Conservation (phyloP, 495 filamentous ascomycete genomes). For the Trichoderma parareesei region DNA sequence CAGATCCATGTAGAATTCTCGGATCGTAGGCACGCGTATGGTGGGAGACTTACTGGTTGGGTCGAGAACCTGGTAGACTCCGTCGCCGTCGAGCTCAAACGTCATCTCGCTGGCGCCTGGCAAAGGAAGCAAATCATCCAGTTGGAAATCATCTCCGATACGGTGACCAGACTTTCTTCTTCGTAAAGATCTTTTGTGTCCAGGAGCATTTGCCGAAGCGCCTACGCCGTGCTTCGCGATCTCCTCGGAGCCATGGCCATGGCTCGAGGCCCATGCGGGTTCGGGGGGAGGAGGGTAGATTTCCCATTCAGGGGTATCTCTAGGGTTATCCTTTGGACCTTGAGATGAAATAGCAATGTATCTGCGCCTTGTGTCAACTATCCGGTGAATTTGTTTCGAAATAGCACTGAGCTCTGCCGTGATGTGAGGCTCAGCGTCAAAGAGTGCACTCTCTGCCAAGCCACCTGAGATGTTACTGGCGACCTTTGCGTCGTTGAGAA, state of each 20-base stretch:
- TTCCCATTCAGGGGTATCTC: constrained; percentile 72
- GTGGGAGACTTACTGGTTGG: constrained; percentile 52
- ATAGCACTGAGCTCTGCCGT: constrained; percentile 75
- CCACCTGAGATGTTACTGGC: background rate
- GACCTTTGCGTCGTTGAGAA: constrained; percentile 12
- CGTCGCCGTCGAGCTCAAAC: constrained; percentile 70
- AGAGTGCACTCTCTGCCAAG: background rate
- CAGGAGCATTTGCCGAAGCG: background rate
- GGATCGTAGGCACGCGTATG: constrained; percentile 75
- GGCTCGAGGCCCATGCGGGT: background rate
- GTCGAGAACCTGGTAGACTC: constrained; percentile 89
- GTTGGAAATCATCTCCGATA: constrained; percentile 70
- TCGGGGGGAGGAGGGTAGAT: constrained; percentile 63
- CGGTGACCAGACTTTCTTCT: constrained; percentile 52
- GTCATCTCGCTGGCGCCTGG: constrained; percentile 60
- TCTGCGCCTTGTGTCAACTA: constrained; percentile 75
- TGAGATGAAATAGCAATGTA: constrained; percentile 84
- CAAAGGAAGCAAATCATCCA: constrained; percentile 65
- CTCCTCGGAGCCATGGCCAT: background rate
- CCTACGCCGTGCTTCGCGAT: background rate
- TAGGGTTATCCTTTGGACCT: constrained; percentile 71
- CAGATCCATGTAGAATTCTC: constrained; percentile 91
- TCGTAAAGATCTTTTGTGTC: background rate
- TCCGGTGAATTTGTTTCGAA: constrained; percentile 76
- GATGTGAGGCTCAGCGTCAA: constrained; percentile 43